phyloP scores from a whole-genome alignment of 192 early-diverging fungal genomes.

The Backusella circina region DNA sequence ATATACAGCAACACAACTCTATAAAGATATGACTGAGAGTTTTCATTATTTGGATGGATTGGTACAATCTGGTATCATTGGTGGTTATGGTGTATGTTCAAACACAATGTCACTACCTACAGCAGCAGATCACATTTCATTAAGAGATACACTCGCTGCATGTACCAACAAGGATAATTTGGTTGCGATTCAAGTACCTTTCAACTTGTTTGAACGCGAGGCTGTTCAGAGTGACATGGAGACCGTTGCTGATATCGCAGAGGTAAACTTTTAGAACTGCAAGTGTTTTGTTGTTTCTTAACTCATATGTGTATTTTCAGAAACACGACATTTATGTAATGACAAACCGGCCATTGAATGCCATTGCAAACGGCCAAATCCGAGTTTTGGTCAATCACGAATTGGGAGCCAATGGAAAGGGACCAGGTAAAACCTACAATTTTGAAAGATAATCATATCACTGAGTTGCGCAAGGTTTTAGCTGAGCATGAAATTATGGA shows the following conservation, averaged over 20 bases:
- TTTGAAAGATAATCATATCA: background rate
- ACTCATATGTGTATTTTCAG: constrained; percentile 18
- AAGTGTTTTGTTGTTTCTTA: background rate
- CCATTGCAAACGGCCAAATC: constrained; percentile 54
- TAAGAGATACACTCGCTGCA: constrained; percentile 43
- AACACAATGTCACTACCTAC: constrained; percentile 56
- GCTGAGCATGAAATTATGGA: constrained; percentile 28
- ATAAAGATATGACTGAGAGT: constrained; percentile 55
- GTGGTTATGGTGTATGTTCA: constrained; percentile 66
- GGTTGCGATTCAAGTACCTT: constrained; percentile 61
- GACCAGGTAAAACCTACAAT: constrained; percentile 12
- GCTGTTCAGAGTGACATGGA: constrained; percentile 35
- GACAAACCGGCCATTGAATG: constrained; percentile 69
- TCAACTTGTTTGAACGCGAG: constrained; percentile 74
- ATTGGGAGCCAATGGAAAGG: constrained; percentile 9
- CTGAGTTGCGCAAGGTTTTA: background rate
- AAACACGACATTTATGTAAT: constrained; percentile 57
- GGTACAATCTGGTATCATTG: constrained; percentile 50
- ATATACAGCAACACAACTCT: constrained; percentile 37
- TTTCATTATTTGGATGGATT: constrained; percentile 62
- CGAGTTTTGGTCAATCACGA: constrained; percentile 49
- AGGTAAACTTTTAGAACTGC: constrained; percentile 27
- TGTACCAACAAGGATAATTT: constrained; percentile 46
- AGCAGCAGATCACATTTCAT: constrained; percentile 59
- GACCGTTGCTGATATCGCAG: constrained; percentile 35